Evolutionary conservation across 805 yeast genomes (phyloP), one percentile per base, ranked within the genome.

Genomic region (Lipomyces mesembrius): DNA sequence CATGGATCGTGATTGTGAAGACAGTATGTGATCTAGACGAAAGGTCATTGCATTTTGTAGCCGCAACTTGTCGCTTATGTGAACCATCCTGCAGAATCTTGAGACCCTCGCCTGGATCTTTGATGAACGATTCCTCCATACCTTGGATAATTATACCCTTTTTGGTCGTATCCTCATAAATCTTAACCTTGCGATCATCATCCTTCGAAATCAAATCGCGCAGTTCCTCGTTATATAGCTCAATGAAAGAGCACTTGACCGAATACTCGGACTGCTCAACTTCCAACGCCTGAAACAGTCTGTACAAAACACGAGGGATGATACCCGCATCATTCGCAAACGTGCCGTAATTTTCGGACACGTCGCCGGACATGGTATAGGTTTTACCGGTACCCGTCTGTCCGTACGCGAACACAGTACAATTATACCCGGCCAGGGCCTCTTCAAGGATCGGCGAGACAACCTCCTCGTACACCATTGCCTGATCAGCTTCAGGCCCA

Each of bases 181-280:
- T 84, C 61, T 85, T 79, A 59, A 87, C 79, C 69, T 86, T 90
- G 39, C 83, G 83, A 53, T 78, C 75, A 3, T 78, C 81, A 43
- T 74, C 76, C 66, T 68, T n/a, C 39, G 81, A 80, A 61, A 92
- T 78, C 63, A 92, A 81, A 75, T 92, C 97, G 60, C 85, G 83
- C 59, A 93, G 79, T 72, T 91, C 96, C 76, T 92, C 98, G 74
- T 92, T 92, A 79, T 92, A 93, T 22, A 92, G 79, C 76, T 92
- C 98, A 62, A 92, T 83, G 75, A 89, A 93, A 0, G 96, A 90
- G 69, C 92, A 84, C 75, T 88, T 88, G 22, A 90, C 92, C 39
- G 89, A 75, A 74, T 83, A 87, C 74, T 89, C 96, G 3, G 81
- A 75, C n/a, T 73, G 75, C 63, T 66, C 71, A 4, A 67, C 60